A percentile compares a stretch with the other conserved stretches of the same genome.
These are phyloP conservation scores for Penicillium sp. DNA, from an alignment of 2,329 filamentous ascomycete species.

Conservation along the genomic window DNA sequence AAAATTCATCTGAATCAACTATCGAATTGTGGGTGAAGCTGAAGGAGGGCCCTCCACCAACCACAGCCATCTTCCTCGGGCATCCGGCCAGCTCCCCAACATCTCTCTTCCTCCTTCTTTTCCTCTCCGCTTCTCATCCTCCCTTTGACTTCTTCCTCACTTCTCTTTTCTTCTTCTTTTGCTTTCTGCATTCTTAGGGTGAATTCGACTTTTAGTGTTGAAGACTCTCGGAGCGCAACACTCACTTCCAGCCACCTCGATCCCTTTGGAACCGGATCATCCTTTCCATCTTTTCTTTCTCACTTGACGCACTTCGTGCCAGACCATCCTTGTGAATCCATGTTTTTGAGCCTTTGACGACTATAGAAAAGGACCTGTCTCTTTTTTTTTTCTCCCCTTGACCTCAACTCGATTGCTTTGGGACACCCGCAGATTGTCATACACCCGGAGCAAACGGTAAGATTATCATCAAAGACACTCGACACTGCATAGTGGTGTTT, in stretches of 20 bases:
- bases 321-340: constrained; percentile 9
- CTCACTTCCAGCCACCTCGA: constrained; percentile 29
- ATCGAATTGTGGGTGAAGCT: constrained; percentile 20
- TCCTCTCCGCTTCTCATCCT: constrained; percentile 18
- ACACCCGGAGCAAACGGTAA: constrained; percentile 2
- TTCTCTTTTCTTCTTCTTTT: constrained; percentile 15
- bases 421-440: constrained; percentile 11
- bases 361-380: constrained; percentile 5
- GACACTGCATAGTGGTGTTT: neutral
- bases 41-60: constrained; percentile 19
- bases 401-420: constrained; percentile 12
- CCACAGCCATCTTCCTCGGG: constrained; percentile 17
- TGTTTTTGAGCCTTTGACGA: constrained; percentile 14
- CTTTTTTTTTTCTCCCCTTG: neutral
- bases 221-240: constrained; percentile 6
- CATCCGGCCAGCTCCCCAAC: constrained; percentile 19
- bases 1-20: constrained; percentile 7
- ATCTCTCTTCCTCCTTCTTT: constrained; percentile 17
- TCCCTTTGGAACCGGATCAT: constrained; percentile 27
- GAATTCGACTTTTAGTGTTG: constrained; percentile 6
- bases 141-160: constrained; percentile 22
- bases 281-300: constrained; percentile 18
- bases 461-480: constrained; percentile 1
- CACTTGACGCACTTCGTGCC: constrained; percentile 17
- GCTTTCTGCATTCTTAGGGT: constrained; percentile 12